Evolutionary conservation across 2,329 filamentous ascomycete genomes (phyloP).

Genomic region (Mollisiaceae sp.): DNA sequence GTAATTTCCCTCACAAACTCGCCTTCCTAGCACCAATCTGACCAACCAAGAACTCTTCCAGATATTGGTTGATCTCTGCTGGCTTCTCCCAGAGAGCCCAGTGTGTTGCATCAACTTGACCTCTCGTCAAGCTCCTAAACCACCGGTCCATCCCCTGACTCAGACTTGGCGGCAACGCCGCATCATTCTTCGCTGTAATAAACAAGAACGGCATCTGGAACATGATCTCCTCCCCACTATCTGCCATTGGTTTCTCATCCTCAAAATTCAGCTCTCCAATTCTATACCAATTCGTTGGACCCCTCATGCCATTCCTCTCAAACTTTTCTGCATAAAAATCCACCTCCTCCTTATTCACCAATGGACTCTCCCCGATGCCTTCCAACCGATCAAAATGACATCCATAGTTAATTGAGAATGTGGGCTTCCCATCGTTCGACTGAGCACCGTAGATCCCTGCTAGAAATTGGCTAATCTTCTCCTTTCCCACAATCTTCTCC

Average conservation of each 20-base stretch:
- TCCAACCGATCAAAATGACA: slow-evolving; percentile 66
- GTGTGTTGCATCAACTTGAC: slow-evolving; percentile 73
- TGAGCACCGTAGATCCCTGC: slow-evolving; percentile 72
- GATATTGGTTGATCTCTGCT: slow-evolving; percentile 69
- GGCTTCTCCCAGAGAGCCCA: slow-evolving; percentile 83
- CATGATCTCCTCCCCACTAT: slow-evolving; percentile 51
- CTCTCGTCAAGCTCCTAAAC: slow-evolving; percentile 65
- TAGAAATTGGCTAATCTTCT: slow-evolving; percentile 72
- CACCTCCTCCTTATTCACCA: slow-evolving; percentile 72
- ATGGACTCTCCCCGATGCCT: slow-evolving; percentile 58
- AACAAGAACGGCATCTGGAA: slow-evolving; percentile 73
- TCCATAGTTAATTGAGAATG: slow-evolving; percentile 66
- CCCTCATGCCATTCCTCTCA: slow-evolving; percentile 72
- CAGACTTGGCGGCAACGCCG: slow-evolving; percentile 74
- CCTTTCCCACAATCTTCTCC: slow-evolving; percentile 57
- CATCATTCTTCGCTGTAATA: slow-evolving; percentile 73
- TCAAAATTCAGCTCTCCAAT: slow-evolving; percentile 73
- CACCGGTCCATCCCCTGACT: slow-evolving; percentile 71
- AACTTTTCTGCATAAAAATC: slow-evolving; percentile 80
- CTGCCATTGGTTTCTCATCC: slow-evolving; percentile 69
- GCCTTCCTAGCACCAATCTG: slow-evolving; percentile 13
- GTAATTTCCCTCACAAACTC: background rate
- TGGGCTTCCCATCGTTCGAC: slow-evolving; percentile 58
- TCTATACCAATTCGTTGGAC: slow-evolving; percentile 90
- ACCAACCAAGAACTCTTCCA: slow-evolving; percentile 44